phyloP scores from a whole-genome alignment of 2,329 filamentous ascomycete species.

The Colletotrichum echinochloae region DNA sequence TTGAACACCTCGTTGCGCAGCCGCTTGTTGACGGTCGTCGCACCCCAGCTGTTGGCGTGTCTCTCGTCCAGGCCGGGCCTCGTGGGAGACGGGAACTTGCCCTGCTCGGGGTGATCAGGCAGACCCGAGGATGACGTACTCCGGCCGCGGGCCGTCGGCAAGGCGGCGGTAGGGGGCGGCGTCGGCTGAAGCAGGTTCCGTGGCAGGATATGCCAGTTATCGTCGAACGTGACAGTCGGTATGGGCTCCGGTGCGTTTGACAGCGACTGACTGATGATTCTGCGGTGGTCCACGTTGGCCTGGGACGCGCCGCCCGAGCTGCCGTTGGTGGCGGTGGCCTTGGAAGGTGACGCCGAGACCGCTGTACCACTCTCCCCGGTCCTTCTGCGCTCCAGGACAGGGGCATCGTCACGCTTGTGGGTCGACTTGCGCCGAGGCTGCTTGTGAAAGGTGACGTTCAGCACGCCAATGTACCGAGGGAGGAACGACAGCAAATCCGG shows the following conservation, averaged over 20 bases:
- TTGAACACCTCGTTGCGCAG: slow-evolving; percentile 92
- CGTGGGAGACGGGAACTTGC: slow-evolving; percentile 26
- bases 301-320: slow-evolving; percentile 20
- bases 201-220: slow-evolving; percentile 94
- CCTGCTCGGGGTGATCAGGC: slow-evolving; percentile 31
- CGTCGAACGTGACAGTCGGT: slow-evolving; percentile 92
- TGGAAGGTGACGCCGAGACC: slow-evolving; percentile 14
- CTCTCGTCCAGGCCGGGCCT: slow-evolving; percentile 65
- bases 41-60: slow-evolving; percentile 82
- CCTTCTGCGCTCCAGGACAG: slow-evolving; percentile 43
- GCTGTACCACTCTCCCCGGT: slow-evolving; percentile 25
- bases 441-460: slow-evolving; percentile 96
- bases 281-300: slow-evolving; percentile 45
- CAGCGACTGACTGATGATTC: slow-evolving; percentile 80
- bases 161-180: slow-evolving; percentile 46
- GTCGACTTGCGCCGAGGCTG: slow-evolving; percentile 74
- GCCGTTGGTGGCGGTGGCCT: slow-evolving; percentile 15
- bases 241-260: slow-evolving; percentile 73
- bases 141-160: slow-evolving; percentile 48
- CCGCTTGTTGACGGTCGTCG: slow-evolving; percentile 89
- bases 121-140: slow-evolving; percentile 51
- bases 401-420: slow-evolving; percentile 62
- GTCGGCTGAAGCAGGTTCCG: slow-evolving; percentile 81
- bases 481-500: slow-evolving; percentile 91
- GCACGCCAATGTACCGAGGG: slow-evolving; percentile 96